These are phyloP conservation scores for Phytophthora ohioensis DNA, from an alignment of 352 stramenopile species.

Conservation along the genomic window DNA sequence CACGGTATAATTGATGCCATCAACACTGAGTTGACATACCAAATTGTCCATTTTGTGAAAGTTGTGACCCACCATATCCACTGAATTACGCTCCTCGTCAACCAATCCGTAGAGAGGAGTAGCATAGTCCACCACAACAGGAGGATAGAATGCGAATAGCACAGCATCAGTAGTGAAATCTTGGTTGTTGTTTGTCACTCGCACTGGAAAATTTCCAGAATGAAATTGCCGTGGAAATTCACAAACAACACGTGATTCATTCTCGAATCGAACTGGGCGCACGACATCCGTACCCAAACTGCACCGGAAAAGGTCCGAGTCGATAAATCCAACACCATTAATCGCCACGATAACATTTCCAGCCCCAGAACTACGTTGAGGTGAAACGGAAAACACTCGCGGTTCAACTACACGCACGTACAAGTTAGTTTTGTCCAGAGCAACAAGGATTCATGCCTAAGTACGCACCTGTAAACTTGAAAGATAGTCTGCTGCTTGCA, in stretches of 20 bases:
- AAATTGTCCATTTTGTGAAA: conserved; percentile 34
- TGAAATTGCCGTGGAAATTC: conserved; percentile 28
- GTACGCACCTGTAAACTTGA: conserved; percentile 37
- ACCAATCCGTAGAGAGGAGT: conserved; percentile 27
- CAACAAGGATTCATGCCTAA: background rate
- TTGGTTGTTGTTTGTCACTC: conserved; percentile 52
- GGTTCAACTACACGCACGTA: conserved; percentile 28
- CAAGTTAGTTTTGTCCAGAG: background rate
- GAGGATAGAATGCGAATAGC: conserved; percentile 20
- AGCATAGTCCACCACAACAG: conserved; percentile 30
- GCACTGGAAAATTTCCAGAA: conserved; percentile 31
- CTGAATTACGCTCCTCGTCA: conserved; percentile 19
- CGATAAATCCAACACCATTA: conserved; percentile 37
- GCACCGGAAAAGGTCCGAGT: conserved; percentile 40
- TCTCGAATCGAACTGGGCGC: conserved; percentile 18
- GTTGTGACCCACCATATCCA: conserved; percentile 39
- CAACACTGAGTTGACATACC: conserved; percentile 29
- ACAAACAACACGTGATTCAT: conserved; percentile 30
- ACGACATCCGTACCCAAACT: conserved; percentile 26
- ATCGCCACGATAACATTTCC: conserved; percentile 28
- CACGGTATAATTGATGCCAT: background rate
- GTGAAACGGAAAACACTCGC: conserved; percentile 35
- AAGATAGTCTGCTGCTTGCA: conserved; percentile 30
- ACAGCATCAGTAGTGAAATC: conserved; percentile 42
- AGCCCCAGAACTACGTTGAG: conserved; percentile 21